A percentile compares a stretch with the other conserved stretches of the same genome.
phyloP scores from a whole-genome alignment of 768 basidiomycete genomes.

The Leccinum broughii region DNA sequence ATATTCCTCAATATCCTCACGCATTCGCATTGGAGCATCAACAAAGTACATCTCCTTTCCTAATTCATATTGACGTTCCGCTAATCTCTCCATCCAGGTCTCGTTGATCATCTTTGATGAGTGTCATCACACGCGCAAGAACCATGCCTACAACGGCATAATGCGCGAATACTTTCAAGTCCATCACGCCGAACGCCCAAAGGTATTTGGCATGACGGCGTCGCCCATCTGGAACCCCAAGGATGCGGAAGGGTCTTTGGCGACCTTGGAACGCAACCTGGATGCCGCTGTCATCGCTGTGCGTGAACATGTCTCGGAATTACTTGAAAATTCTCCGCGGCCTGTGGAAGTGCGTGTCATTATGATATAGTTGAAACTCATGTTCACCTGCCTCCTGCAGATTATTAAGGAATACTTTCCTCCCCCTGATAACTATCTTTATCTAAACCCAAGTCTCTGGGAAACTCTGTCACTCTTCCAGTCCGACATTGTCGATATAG shows the following conservation, averaged over 20 bases:
- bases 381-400: constrained; percentile 35
- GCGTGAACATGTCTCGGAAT: constrained; percentile 64
- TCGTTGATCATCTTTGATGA: constrained; percentile 59
- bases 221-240: constrained; percentile 84
- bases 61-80: neutral
- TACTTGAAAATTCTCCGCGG: constrained; percentile 58
- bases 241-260: constrained; percentile 62
- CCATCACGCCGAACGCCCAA: constrained; percentile 52
- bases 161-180: constrained; percentile 57
- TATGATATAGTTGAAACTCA: neutral
- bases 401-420: constrained; percentile 55
- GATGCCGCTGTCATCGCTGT: constrained; percentile 78
- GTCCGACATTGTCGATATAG: constrained; percentile 42
- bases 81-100: constrained; percentile 38
- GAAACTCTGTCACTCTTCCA: constrained; percentile 45
- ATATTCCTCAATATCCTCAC: constrained; percentile 79
- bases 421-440: constrained; percentile 54
- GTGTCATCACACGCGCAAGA: constrained; percentile 57
- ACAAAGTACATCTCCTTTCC: constrained; percentile 42
- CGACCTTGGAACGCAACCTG: constrained; percentile 65
- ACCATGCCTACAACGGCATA: constrained; percentile 57
- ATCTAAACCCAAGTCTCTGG: constrained; percentile 58
- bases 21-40: constrained; percentile 79
- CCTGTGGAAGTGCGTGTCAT: constrained; percentile 58
- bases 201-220: constrained; percentile 93